A percentile compares a stretch with the other conserved stretches of the same genome.
These are phyloP conservation scores for Jacaranda copaia DNA, from an alignment of 257 asterid genomes.

Conservation along the genomic window DNA sequence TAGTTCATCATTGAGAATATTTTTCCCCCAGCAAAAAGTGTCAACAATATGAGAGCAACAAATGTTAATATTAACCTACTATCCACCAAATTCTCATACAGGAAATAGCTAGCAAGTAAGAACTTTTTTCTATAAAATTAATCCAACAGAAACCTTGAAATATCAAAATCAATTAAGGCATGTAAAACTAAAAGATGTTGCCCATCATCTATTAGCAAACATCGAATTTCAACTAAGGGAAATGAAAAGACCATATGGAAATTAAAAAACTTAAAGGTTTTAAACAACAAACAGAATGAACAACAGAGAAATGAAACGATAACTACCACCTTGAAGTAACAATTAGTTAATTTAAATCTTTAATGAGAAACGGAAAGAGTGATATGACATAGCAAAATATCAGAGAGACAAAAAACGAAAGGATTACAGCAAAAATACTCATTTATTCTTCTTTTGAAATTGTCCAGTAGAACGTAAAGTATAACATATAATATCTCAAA, in stretches of 20 bases:
- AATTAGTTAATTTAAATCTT: neutral
- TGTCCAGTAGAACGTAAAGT: neutral
- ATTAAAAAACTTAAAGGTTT: neutral
- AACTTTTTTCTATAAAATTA: constrained; percentile 2
- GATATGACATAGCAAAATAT: neutral
- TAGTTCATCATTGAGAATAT: neutral
- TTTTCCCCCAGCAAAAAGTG: neutral
- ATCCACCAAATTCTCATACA: neutral
- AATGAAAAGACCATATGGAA: neutral
- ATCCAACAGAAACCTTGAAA: neutral
- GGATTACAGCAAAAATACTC: constrained; percentile 17
- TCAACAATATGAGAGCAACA: neutral
- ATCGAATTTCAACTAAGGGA: neutral
- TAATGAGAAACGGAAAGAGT: constrained; percentile 17
- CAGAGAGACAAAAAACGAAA: neutral
- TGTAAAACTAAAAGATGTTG: neutral
- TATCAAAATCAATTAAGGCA: neutral
- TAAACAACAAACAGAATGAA: neutral
- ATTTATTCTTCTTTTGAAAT: constrained; percentile 10
- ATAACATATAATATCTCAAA: constrained; percentile 16
- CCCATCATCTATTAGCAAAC: neutral
- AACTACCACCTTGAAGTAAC: neutral
- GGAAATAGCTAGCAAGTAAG: neutral
- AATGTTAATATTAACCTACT: neutral
- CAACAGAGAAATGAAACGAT: neutral